Percentiles rank a stretch among this genome's conserved stretches.
Conservation (phyloP, 2,329 filamentous ascomycete genomes). For the Tolypocladium sp. region DNA sequence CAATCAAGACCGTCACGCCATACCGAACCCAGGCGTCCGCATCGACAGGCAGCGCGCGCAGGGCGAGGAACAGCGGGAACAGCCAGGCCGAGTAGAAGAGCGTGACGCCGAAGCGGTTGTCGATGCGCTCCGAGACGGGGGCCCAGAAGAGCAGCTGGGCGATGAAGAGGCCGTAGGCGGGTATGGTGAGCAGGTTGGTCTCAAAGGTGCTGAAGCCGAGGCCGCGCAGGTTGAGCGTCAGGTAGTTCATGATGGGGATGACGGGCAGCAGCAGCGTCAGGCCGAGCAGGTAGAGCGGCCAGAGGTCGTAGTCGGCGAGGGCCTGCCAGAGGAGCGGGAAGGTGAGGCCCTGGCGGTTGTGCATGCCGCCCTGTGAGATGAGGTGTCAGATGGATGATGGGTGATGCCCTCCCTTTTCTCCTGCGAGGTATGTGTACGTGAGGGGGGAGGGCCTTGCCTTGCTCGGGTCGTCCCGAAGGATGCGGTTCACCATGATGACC, state of each 20-base stretch:
- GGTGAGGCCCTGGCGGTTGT: conserved; percentile 47
- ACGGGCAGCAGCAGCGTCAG: conserved; percentile 37
- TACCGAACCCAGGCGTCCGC: conserved; percentile 8
- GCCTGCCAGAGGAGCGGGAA: conserved; percentile 35
- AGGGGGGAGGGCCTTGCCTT: conserved; percentile 13
- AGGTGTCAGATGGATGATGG: too few species aligned
- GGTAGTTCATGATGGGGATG: conserved; percentile 35
- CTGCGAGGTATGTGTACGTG: too few species aligned
- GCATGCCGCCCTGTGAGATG: conserved; percentile 31
- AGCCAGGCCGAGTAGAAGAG: conserved; percentile 41
- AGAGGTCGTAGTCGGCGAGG: conserved; percentile 46
- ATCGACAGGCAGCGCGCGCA: conserved; percentile 23
- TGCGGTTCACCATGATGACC: conserved; percentile 48
- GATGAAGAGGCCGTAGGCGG: conserved; percentile 29
- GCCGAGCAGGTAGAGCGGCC: conserved; percentile 41
- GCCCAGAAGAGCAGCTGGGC: conserved; percentile 32
- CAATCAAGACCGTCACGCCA: background rate
- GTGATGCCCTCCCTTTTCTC: too few species aligned
- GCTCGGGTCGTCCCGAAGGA: conserved; percentile 44
- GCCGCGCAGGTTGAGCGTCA: conserved; percentile 41
- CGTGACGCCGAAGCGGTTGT: conserved; percentile 27
- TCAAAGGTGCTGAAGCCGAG: conserved; percentile 43
- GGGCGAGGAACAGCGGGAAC: conserved; percentile 40
- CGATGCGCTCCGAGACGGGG: conserved; percentile 33
- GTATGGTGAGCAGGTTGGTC: conserved; percentile 42